Evolutionary conservation across 495 filamentous ascomycete species (phyloP), one percentile per base, ranked within the genome.

Genomic region (Usnea hakonensis): DNA sequence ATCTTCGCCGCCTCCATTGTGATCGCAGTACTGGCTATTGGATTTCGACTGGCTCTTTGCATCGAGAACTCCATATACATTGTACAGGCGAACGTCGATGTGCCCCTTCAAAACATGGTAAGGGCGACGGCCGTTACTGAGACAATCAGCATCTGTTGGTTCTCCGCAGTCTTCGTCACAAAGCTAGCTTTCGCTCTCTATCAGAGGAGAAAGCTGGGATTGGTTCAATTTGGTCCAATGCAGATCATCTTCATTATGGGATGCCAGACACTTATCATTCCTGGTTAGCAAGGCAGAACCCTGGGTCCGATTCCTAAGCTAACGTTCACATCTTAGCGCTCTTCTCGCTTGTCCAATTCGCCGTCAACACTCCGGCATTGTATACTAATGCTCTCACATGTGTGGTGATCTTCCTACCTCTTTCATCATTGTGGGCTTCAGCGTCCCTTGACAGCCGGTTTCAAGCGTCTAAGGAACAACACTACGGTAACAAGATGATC

Each of bases 391-490:
- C 84, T 19, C 71, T 86, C 3, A 90, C 88, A 13, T 75, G 87
- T 5, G 86, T 90, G 41, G 79, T 85, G 48, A 77, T 95, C 61
- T 87, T 87, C 48, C 81, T 94, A 3, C 91, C 91, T 0, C 80
- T 96, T 3, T 91, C 90, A 23, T 86, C 86, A 7, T 83, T 95
- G 66, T 95, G 83, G 91, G 91, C 83, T 33, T 70, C 68, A 7
- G 66, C 68, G 43, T 64, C 68, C 14, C 32, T 66, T 35, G 54
- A 58, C 54, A 53, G 60, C 40, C 63, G 58, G 17, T 62, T 59
- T 19, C 32, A 43, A 19, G 48, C 38, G 10, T 48, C 57, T 21
- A 46, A 36, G 14, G 40, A 63, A 38, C 54, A 54, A n/a, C 48
- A 66, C 3, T 57, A 48, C 13, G 55, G 54, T 28, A 40, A 43